phyloP scores from a whole-genome alignment of 2,329 filamentous ascomycete species.

The Aureobasidium vineae region DNA sequence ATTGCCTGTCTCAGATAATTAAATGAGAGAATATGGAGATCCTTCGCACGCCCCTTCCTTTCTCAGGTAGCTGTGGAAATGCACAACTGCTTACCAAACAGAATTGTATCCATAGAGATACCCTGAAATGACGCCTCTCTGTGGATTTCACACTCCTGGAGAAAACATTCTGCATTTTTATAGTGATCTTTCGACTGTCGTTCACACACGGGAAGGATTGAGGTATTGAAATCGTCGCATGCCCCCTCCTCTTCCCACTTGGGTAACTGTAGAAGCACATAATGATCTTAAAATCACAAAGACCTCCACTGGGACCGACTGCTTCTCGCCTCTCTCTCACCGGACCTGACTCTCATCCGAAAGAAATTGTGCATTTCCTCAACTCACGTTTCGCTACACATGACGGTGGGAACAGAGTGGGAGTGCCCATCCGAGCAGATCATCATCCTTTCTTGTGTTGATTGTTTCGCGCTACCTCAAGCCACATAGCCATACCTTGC shows the following conservation, averaged over 20 bases:
- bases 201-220: too few relatives aligned
- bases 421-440: neutral
- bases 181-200: too few relatives aligned
- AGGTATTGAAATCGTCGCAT: too few relatives aligned
- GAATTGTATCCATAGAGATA: too few relatives aligned
- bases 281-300: too few relatives aligned
- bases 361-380: neutral
- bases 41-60: neutral
- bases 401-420: neutral
- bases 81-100: too few relatives aligned
- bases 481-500: conserved; percentile 7
- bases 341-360: neutral
- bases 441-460: neutral
- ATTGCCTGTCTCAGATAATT: conserved; percentile 14
- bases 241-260: too few relatives aligned
- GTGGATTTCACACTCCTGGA: too few relatives aligned
- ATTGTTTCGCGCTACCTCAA: neutral
- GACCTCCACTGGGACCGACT: neutral
- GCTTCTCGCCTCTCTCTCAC: neutral
- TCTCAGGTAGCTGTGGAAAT: neutral
- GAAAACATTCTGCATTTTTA: too few relatives aligned
- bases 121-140: too few relatives aligned
- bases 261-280: too few relatives aligned
- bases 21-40: conserved; percentile 11
- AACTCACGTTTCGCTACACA: neutral